These are phyloP conservation scores for Tuber calosporum DNA, from an alignment of 495 filamentous ascomycete species.

Conservation along the genomic window DNA sequence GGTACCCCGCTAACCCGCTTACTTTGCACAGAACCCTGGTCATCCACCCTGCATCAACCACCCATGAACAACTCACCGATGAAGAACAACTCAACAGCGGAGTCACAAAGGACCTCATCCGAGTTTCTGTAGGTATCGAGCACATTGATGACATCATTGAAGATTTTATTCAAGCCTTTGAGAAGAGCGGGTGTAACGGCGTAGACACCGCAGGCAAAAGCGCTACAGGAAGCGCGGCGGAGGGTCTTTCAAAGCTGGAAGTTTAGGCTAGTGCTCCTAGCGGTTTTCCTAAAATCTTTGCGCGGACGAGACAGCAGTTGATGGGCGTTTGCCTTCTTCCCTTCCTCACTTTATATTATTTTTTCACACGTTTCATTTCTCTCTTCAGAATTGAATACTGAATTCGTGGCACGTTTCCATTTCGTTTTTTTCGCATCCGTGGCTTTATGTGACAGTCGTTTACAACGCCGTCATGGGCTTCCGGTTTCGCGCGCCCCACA, in stretches of 20 bases:
- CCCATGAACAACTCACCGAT: slow-evolving; percentile 85
- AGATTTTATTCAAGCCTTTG: slow-evolving; percentile 90
- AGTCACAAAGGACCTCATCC: slow-evolving; percentile 86
- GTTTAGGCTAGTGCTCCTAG: slow-evolving; percentile 24
- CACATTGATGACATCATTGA: slow-evolving; percentile 97
- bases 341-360: not conserved
- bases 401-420: not conserved
- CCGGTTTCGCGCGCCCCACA: not conserved
- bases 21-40: slow-evolving; percentile 67
- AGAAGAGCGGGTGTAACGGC: slow-evolving; percentile 44
- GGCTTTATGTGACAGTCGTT: not conserved
- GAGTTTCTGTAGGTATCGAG: slow-evolving; percentile 93
- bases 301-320: not conserved
- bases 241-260: slow-evolving; percentile 22
- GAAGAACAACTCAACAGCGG: slow-evolving; percentile 75
- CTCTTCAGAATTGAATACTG: not conserved
- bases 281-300: slow-evolving; percentile 2
- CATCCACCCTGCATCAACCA: slow-evolving; percentile 94
- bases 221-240: not conserved
- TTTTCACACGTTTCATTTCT: slow-evolving; percentile 8
- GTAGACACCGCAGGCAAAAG: not conserved
- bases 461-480: not conserved
- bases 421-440: not conserved
- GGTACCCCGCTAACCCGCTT: not conserved
- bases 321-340: slow-evolving; percentile 6